Conservation (phyloP, 164 flowering plant species). For the Dillenia turbinata region DNA sequence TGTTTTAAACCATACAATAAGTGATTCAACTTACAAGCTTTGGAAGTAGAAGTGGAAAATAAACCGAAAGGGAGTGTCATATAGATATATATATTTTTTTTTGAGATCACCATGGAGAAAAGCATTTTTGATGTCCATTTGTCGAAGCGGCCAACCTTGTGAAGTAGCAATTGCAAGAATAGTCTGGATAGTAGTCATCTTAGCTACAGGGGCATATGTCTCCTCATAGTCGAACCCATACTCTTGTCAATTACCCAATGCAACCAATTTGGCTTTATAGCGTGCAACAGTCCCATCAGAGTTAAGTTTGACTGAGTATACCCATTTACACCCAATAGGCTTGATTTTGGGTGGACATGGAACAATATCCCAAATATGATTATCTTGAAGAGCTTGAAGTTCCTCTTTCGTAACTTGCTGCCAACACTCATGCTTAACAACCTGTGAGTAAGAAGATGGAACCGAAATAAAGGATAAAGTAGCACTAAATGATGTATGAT, state of each 20-base stretch:
- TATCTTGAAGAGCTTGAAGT: conserved; percentile 3
- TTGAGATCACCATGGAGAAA: not conserved
- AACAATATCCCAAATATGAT: conserved; percentile 9
- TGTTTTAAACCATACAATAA: not conserved
- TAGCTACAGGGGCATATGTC: conserved; percentile 12
- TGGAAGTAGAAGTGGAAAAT: not conserved
- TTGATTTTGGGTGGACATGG: not conserved
- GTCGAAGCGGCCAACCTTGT: not conserved
- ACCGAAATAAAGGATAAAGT: not conserved
- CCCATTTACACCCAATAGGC: conserved; percentile 12
- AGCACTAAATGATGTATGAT: not conserved
- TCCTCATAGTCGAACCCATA: conserved; percentile 8
- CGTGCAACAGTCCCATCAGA: conserved; percentile 9
- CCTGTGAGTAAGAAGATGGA: not conserved
- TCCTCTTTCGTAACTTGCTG: conserved; percentile 7
- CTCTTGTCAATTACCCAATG: conserved; percentile 3
- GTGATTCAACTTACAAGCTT: not conserved
- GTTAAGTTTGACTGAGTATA: conserved; percentile 10
- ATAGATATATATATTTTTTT: not conserved
- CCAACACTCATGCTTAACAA: not conserved
- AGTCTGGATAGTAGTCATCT: not conserved
- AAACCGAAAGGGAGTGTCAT: not conserved
- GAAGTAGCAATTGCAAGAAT: not conserved
- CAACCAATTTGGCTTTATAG: conserved; percentile 9
- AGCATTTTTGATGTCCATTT: not conserved